These are phyloP conservation scores for Eremochloa ophiuroides DNA, from an alignment of 176 grass and related monocot species.

Conservation along the genomic window DNA sequence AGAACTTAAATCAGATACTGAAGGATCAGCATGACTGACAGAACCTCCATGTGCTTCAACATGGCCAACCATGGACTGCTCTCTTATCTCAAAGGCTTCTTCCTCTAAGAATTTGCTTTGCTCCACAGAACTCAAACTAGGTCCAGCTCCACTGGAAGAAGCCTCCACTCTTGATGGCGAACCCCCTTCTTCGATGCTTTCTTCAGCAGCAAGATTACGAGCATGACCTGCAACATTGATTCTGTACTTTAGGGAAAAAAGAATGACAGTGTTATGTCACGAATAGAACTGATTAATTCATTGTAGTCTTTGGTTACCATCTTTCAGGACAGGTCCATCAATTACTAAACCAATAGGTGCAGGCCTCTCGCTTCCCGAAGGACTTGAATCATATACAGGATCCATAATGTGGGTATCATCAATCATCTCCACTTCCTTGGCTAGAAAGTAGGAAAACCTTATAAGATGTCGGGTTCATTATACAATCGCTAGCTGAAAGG, in stretches of 20 bases:
- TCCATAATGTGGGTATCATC: constrained; percentile 30
- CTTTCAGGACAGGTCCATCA: constrained; percentile 22
- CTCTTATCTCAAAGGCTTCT: constrained; percentile 18
- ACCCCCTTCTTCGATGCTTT: not conserved
- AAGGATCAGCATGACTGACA: not conserved
- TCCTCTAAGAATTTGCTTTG: constrained; percentile 13
- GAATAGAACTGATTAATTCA: not conserved
- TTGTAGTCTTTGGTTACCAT: constrained; percentile 23
- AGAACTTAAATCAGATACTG: constrained; percentile 10
- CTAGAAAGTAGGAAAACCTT: constrained; percentile 12
- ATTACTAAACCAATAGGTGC: constrained; percentile 29
- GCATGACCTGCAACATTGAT: constrained; percentile 16
- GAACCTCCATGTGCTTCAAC: not conserved
- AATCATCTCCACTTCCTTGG: constrained; percentile 26
- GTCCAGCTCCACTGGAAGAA: not conserved
- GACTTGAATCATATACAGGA: constrained; percentile 54
- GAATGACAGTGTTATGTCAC: not conserved
- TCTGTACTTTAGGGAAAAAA: not conserved
- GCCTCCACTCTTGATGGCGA: constrained; percentile 2
- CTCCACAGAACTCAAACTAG: constrained; percentile 39
- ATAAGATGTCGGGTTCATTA: not conserved
- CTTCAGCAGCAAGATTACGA: not conserved
- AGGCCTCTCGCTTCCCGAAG: constrained; percentile 33
- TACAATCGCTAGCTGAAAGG: not conserved
- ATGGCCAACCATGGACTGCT: constrained; percentile 16